Percentiles rank a stretch among this genome's conserved stretches.
phyloP scores from a whole-genome alignment of 2,329 filamentous ascomycete species.

The Clarireedia paspali region DNA sequence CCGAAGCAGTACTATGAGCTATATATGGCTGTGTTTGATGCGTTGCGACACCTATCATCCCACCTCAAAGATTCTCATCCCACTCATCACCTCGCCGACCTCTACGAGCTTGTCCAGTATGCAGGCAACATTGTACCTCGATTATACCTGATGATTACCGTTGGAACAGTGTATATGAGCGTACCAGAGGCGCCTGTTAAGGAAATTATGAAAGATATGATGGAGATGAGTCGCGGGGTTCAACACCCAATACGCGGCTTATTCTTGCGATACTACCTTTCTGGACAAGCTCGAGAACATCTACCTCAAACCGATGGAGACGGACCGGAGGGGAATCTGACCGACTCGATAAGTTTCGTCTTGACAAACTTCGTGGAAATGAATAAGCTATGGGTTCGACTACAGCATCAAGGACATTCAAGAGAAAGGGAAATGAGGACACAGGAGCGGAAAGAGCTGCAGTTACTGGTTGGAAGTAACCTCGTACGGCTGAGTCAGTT shows the following conservation, averaged over 20 bases:
- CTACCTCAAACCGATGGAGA: slow-evolving; percentile 77
- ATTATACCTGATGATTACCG: slow-evolving; percentile 97
- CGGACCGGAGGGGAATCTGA: slow-evolving; percentile 88
- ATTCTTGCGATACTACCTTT: slow-evolving; percentile 93
- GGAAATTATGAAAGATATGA: slow-evolving; percentile 99
- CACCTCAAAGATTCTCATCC: slow-evolving; percentile 97
- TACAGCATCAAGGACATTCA: slow-evolving; percentile 96
- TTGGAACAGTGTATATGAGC: slow-evolving; percentile 97
- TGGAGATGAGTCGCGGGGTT: slow-evolving; percentile 98
- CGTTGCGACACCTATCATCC: slow-evolving; percentile 88
- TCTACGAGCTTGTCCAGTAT: slow-evolving; percentile 97
- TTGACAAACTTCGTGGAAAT: slow-evolving; percentile 99
- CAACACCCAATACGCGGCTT: slow-evolving; percentile 94
- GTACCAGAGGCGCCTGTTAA: slow-evolving; percentile 98
- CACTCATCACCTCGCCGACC: slow-evolving; percentile 92
- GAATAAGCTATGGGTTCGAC: slow-evolving; percentile 98
- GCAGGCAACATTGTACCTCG: slow-evolving; percentile 95
- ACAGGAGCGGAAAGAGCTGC: slow-evolving; percentile 89
- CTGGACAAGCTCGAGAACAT: slow-evolving; percentile 85
- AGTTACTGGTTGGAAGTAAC: slow-evolving; percentile 93
- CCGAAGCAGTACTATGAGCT: slow-evolving; percentile 99
- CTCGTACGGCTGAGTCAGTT: slow-evolving; percentile 90
- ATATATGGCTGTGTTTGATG: slow-evolving; percentile 99
- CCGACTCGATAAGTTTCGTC: slow-evolving; percentile 97
- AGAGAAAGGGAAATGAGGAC: slow-evolving; percentile 88